A percentile compares a stretch with the other conserved stretches of the same genome.
These are phyloP conservation scores for Novymonas esmeraldas DNA, from an alignment of 208 protist species.

Conservation along the genomic window DNA sequence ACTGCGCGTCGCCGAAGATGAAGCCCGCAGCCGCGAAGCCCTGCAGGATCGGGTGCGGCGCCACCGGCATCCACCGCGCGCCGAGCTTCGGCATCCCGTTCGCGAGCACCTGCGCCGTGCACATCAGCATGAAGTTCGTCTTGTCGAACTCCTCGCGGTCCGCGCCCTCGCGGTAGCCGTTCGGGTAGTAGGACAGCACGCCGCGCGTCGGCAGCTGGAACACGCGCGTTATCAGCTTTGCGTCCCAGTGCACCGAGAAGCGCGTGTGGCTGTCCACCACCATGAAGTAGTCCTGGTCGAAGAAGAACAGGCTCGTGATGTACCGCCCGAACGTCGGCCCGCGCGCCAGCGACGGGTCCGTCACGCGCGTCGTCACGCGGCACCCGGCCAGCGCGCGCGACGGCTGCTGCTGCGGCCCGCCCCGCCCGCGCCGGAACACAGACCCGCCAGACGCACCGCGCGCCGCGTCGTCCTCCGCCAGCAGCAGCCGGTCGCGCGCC, in stretches of 20 bases:
- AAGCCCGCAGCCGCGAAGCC: constrained; percentile 76
- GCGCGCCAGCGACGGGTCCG: constrained; percentile 38
- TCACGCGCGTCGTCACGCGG: constrained; percentile 56
- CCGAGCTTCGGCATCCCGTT: constrained; percentile 79
- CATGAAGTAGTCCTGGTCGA: constrained; percentile 88
- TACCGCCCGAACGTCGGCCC: constrained; percentile 87
- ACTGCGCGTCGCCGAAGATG: constrained; percentile 78
- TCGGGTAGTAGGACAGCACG: constrained; percentile 85
- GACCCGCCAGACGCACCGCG: constrained; percentile 14
- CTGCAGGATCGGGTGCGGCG: constrained; percentile 41
- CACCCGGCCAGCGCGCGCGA: constrained; percentile 50
- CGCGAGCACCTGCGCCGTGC: constrained; percentile 55
- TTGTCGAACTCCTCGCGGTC: constrained; percentile 51
- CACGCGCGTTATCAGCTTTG: constrained; percentile 66
- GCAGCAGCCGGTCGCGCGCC: constrained; percentile 32
- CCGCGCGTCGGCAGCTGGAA: constrained; percentile 66
- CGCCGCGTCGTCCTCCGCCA: constrained; percentile 24
- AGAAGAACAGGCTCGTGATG: constrained; percentile 77
- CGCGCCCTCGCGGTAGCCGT: constrained; percentile 62
- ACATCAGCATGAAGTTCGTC: constrained; percentile 64
- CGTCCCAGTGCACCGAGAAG: constrained; percentile 75
- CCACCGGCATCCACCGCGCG: constrained; percentile 38
- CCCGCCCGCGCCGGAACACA: constrained; percentile 28
- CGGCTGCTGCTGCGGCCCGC: constrained; percentile 44
- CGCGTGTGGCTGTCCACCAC: constrained; percentile 86